phyloP scores from a whole-genome alignment of 2,329 filamentous ascomycete genomes.

The Monosporascus sp. region DNA sequence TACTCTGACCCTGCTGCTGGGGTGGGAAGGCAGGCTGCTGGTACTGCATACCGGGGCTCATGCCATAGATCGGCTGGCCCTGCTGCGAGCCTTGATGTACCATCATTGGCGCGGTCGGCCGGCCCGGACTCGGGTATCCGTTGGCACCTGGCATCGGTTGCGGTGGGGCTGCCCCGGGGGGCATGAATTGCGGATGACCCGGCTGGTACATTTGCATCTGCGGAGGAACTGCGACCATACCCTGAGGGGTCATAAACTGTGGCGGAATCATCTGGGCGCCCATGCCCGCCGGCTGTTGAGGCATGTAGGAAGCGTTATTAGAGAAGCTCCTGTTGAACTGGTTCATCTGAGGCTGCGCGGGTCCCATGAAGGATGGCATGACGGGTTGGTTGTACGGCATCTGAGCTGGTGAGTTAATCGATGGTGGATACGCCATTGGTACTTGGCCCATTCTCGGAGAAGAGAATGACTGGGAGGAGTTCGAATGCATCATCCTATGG shows the following conservation, averaged over 20 bases:
- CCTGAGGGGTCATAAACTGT: constrained; percentile 70
- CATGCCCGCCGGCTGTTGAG: constrained; percentile 66
- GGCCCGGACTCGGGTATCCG: constrained; percentile 84
- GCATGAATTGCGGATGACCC: constrained; percentile 59
- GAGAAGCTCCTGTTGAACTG: constrained; percentile 66
- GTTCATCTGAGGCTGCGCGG: constrained; percentile 63
- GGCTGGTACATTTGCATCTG: constrained; percentile 81
- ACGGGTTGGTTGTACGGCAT: constrained; percentile 68
- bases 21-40: constrained; percentile 68
- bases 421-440: constrained; percentile 63
- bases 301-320: constrained; percentile 67
- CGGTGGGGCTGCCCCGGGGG: constrained; percentile 46
- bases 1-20: constrained; percentile 70
- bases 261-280: constrained; percentile 71
- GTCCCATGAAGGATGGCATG: constrained; percentile 65
- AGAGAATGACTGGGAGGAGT: constrained; percentile 76
- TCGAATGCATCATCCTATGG: constrained; percentile 83
- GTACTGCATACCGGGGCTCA: constrained; percentile 70
- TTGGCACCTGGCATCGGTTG: constrained; percentile 60
- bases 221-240: constrained; percentile 60
- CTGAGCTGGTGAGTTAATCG: constrained; percentile 64
- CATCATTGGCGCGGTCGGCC: constrained; percentile 82
- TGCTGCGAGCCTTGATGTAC: constrained; percentile 90
- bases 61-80: constrained; percentile 71
- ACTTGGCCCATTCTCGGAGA: constrained; percentile 73